Evolutionary conservation across 2,329 filamentous ascomycete species (phyloP).

Genomic region (Colletotrichum sp.): DNA sequence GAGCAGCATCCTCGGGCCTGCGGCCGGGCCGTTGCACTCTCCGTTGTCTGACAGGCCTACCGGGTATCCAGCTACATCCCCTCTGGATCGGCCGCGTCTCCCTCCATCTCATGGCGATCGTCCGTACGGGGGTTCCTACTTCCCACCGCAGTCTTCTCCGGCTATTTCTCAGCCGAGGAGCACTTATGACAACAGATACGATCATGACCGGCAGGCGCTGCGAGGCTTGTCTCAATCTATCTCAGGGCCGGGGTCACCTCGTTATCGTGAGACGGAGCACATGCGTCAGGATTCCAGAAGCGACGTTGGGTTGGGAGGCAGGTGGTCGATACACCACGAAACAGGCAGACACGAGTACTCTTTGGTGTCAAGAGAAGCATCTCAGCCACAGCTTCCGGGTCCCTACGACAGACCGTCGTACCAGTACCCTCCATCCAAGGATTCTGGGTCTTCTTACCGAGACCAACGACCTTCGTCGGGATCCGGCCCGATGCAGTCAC

Average conservation of each 20-base stretch:
- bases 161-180: constrained; percentile 48
- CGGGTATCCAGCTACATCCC: constrained; percentile 47
- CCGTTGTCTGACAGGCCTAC: constrained; percentile 51
- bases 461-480: constrained; percentile 29
- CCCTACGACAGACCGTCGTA: constrained; percentile 38
- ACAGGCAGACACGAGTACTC: constrained; percentile 49
- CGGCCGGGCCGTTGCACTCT: constrained; percentile 48
- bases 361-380: constrained; percentile 45
- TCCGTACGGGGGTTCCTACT: constrained; percentile 50
- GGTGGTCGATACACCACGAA: constrained; percentile 46
- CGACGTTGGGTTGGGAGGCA: constrained; percentile 39
- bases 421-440: constrained; percentile 41
- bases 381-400: constrained; percentile 31
- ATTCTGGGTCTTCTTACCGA: constrained; percentile 28
- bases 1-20: constrained; percentile 61
- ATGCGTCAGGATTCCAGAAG: constrained; percentile 36
- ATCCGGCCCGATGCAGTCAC: constrained; percentile 28
- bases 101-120: constrained; percentile 40
- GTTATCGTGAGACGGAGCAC: constrained; percentile 44
- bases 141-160: constrained; percentile 41
- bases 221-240: constrained; percentile 36
- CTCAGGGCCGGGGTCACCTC: constrained; percentile 50
- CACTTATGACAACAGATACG: constrained; percentile 49
- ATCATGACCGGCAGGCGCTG: constrained; percentile 42
- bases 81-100: constrained; percentile 51